Evolutionary conservation across 2,329 filamentous ascomycete genomes (phyloP).

Genomic region (Chrysoporthe cubensis): DNA sequence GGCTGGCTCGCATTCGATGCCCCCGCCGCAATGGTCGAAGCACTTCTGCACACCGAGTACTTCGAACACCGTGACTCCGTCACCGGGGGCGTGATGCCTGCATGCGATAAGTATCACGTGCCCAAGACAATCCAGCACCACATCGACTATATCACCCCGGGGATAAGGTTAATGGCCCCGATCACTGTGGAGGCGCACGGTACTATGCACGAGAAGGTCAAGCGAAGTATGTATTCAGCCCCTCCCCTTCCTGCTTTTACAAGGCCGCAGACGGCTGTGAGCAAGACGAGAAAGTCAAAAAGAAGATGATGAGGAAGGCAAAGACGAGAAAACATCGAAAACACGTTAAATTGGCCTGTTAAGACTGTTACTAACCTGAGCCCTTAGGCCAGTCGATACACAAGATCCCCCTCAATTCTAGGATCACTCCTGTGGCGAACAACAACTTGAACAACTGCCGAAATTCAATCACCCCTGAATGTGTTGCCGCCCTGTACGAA

Average conservation of each 20-base stretch:
- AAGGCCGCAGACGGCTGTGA: background rate
- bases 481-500: slow-evolving; percentile 28
- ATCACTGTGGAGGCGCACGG: slow-evolving; percentile 15
- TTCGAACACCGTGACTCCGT: slow-evolving; percentile 34
- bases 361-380: background rate
- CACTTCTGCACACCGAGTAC: slow-evolving; percentile 34
- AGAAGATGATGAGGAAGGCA: background rate
- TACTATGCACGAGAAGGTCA: slow-evolving; percentile 3
- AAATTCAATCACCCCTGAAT: slow-evolving; percentile 15
- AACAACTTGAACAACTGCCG: slow-evolving; percentile 21
- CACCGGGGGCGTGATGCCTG: slow-evolving; percentile 32
- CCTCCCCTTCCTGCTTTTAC: too few relatives aligned
- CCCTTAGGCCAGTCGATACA: background rate
- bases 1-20: slow-evolving; percentile 37
- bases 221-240: slow-evolving; percentile 8
- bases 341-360: background rate
- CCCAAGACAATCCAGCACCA: slow-evolving; percentile 26
- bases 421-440: background rate
- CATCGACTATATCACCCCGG: slow-evolving; percentile 31
- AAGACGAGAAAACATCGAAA: background rate
- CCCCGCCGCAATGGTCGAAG: slow-evolving; percentile 32
- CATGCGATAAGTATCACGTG: slow-evolving; percentile 29
- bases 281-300: background rate
- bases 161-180: slow-evolving; percentile 30
- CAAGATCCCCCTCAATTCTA: background rate